Base-by-base conservation (phyloP, 208 protist genomes). In the Leishmania mexicana region DNA sequence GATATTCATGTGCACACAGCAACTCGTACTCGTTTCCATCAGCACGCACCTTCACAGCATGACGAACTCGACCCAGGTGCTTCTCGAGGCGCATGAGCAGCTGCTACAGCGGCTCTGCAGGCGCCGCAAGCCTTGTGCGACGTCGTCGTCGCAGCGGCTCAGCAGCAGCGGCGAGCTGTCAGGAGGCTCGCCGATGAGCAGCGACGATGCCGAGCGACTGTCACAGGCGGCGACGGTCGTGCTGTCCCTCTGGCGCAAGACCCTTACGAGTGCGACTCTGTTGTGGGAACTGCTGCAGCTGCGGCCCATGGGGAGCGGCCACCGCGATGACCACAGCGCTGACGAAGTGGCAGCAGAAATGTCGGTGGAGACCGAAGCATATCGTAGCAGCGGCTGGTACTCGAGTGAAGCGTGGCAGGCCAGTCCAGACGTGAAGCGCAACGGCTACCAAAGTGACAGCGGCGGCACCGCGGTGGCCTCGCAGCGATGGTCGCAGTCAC, bases 241-340 rank as follows among this genome's bases (percentile, higher is more conserved):
- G 47, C 65, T 86, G 65, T 79, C 75, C 51, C 67, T 86, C 74
- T 86, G 83, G 83, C 83, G 83, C 35, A 86, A 86, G 79, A 86
- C 78, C 3, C 65, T 86, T n/a, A 80, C 83, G 40, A 76, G 62
- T 45, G 60, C 78, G 0, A 62, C 83, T 54, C 54, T 86, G 31
- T 76, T 86, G 62, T 86, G 83, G 78, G 65, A 75, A 24, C 62
- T 86, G 74, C 73, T 80, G 74, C 83, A 83, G 38, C n/a, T 86
- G 51, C 78, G 78, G 13, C 76, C 83, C 1, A 49, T 57, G n/a
- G 24, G 19, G 1, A 13, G 76, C 47, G 42, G 24, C 60, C 31
- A 40, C 45, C n/a, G 38, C 38, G 60, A 35, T 42, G 60, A 71
- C 42, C 58, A 7, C 28, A 17, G 35, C 51, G 31, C 49, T 42